Evolutionary conservation across 75 land plant species (phyloP).

Genomic region (Cupressus sempervirens): DNA sequence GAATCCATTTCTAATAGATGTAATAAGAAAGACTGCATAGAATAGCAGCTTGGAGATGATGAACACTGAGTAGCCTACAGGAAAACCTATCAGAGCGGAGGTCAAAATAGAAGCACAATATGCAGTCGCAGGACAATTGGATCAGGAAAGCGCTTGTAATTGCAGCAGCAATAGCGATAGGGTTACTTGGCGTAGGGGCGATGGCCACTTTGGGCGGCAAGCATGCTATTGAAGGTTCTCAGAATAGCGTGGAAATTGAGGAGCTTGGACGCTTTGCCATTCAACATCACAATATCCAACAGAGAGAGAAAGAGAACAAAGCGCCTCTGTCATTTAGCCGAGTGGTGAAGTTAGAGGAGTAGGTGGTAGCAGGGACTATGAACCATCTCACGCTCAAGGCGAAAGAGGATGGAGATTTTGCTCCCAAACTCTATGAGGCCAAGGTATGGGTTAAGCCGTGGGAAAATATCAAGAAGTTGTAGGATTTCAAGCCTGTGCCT

Average conservation of each 20-base stretch:
- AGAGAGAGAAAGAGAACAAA: not conserved
- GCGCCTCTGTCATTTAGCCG: constrained; percentile 18
- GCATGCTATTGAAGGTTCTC: not conserved
- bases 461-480: constrained; percentile 64
- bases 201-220: not conserved
- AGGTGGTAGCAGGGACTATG: constrained; percentile 71
- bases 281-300: constrained; percentile 60
- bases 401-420: constrained; percentile 18
- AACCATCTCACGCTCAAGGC: constrained; percentile 63
- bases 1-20: constrained; percentile 16
- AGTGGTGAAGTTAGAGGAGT: constrained; percentile 52
- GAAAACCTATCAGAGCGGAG: constrained; percentile 35
- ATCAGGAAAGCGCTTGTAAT: too few relatives aligned
- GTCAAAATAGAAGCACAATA: too few relatives aligned
- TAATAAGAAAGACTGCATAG: constrained; percentile 30
- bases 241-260: constrained; percentile 54
- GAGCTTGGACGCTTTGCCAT: constrained; percentile 79
- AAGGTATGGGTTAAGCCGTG: constrained; percentile 84
- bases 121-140: too few relatives aligned
- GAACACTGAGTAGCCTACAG: constrained; percentile 52
- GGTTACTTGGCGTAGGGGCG: not conserved
- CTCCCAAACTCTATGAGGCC: constrained; percentile 65
- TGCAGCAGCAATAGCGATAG: too few relatives aligned
- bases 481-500: constrained; percentile 50
- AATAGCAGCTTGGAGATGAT: constrained; percentile 40